A percentile compares a stretch with the other conserved stretches of the same genome.
These are phyloP conservation scores for Colletotrichum graminicola DNA, from an alignment of 2,329 filamentous ascomycete genomes.

Conservation along the genomic window DNA sequence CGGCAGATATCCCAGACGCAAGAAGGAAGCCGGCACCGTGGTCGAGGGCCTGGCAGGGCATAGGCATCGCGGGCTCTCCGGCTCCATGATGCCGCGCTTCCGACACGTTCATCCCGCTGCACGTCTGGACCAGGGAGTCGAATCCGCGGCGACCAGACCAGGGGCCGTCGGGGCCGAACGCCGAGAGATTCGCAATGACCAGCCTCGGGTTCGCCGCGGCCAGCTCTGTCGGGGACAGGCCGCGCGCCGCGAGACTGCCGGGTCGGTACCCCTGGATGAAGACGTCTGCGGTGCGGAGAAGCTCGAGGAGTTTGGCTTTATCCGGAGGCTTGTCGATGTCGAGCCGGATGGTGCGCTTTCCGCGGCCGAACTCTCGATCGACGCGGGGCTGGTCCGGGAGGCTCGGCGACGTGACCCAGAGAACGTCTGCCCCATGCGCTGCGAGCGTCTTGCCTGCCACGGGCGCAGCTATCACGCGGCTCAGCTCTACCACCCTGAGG, in stretches of 20 bases:
- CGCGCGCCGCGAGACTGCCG: constrained; percentile 58
- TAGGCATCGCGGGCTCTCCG: constrained; percentile 54
- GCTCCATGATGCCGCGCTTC: constrained; percentile 61
- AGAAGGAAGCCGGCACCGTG: constrained; percentile 68
- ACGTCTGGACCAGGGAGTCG: constrained; percentile 56
- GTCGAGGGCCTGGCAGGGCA: constrained; percentile 69
- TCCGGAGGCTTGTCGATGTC: constrained; percentile 47
- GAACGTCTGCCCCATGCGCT: constrained; percentile 51
- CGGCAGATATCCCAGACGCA: constrained; percentile 64
- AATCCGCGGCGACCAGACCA: not conserved
- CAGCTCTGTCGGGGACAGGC: constrained; percentile 54
- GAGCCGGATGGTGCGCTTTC: constrained; percentile 52
- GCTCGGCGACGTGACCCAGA: constrained; percentile 50
- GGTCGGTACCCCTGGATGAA: constrained; percentile 62
- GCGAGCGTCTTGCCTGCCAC: constrained; percentile 50
- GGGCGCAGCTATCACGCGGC: constrained; percentile 52
- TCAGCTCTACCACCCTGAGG: constrained; percentile 52
- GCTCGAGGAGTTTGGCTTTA: constrained; percentile 44
- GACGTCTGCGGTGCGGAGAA: constrained; percentile 55
- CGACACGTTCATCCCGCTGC: constrained; percentile 66
- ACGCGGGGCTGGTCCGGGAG: constrained; percentile 50
- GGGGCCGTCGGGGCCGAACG: constrained; percentile 62
- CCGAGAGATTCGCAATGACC: constrained; percentile 64
- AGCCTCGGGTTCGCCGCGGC: constrained; percentile 56
- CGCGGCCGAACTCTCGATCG: constrained; percentile 51